A percentile compares a stretch with the other conserved stretches of the same genome.
Conservation (phyloP, 345 rosid species). For the Fremontodendron californicum region DNA sequence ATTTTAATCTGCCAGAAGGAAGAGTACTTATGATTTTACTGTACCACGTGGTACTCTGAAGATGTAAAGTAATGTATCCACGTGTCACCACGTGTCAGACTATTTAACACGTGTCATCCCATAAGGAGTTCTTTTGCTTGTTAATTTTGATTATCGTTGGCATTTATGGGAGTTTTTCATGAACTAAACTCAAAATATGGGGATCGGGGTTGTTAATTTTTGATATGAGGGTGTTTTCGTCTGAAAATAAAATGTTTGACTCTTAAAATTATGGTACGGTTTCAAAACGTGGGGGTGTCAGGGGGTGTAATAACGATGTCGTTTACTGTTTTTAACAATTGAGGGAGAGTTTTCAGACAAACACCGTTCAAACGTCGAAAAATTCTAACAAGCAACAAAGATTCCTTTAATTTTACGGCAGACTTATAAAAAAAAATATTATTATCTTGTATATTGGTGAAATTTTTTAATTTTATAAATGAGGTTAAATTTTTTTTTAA, state of each 20-base stretch:
- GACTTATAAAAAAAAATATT: too few relatives aligned
- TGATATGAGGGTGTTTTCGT: conserved; percentile 15
- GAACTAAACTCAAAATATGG: conserved; percentile 4
- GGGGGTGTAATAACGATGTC: conserved; percentile 8
- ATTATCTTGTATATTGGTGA: too few relatives aligned
- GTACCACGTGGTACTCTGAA: conserved; percentile 19
- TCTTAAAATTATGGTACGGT: conserved; percentile 18
- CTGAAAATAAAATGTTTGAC: neutral
- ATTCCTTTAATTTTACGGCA: conserved; percentile 24
- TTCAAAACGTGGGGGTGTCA: conserved; percentile 9
- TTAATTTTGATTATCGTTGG: too few relatives aligned
- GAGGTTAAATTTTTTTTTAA: too few relatives aligned
- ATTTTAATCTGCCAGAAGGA: neutral
- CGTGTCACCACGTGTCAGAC: neutral
- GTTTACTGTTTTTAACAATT: conserved; percentile 1
- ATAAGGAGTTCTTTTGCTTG: neutral
- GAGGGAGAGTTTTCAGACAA: neutral
- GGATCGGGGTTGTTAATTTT: neutral
- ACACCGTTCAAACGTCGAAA: conserved; percentile 16
- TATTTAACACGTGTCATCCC: conserved; percentile 18
- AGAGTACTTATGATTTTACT: neutral
- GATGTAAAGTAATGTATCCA: neutral
- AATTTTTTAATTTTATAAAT: too few relatives aligned
- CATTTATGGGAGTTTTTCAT: neutral
- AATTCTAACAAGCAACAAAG: conserved; percentile 33